Percentiles rank a stretch among this genome's conserved stretches.
These are phyloP conservation scores for Coemansia sp. DNA, from an alignment of 192 early-diverging fungal species.

Conservation along the genomic window DNA sequence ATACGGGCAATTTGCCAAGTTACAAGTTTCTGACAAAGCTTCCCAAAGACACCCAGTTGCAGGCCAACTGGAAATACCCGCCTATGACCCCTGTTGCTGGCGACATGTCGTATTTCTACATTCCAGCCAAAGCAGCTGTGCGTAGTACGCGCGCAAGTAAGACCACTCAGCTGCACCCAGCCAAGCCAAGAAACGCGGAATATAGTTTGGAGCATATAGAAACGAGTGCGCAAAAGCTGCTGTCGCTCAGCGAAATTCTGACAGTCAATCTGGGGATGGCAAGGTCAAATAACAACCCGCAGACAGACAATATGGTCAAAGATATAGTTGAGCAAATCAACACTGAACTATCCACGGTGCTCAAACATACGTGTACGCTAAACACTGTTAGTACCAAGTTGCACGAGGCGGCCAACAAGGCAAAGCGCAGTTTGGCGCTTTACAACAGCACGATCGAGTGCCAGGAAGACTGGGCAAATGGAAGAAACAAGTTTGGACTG, in stretches of 20 bases:
- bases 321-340: constrained; percentile 19
- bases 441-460: constrained; percentile 9
- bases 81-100: neutral
- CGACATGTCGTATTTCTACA: constrained; percentile 3
- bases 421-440: constrained; percentile 9
- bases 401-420: constrained; percentile 12
- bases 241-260: constrained; percentile 25
- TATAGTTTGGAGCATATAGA: constrained; percentile 13
- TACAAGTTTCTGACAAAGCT: constrained; percentile 12
- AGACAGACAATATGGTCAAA: constrained; percentile 14
- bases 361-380: constrained; percentile 9
- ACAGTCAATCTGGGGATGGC: constrained; percentile 25
- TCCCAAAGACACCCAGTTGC: constrained; percentile 6
- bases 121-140: neutral
- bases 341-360: neutral
- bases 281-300: constrained; percentile 23
- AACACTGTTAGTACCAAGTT: neutral
- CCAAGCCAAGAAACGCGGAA: neutral
- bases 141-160: neutral
- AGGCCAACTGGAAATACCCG: constrained; percentile 26
- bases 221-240: constrained; percentile 16
- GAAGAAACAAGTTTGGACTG: neutral
- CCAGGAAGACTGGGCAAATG: neutral
- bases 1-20: constrained; percentile 9
- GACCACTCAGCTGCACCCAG: too few relatives aligned